Evolutionary conservation across 2,329 filamentous ascomycete genomes (phyloP).

Genomic region (Calonectria multiphialidica): DNA sequence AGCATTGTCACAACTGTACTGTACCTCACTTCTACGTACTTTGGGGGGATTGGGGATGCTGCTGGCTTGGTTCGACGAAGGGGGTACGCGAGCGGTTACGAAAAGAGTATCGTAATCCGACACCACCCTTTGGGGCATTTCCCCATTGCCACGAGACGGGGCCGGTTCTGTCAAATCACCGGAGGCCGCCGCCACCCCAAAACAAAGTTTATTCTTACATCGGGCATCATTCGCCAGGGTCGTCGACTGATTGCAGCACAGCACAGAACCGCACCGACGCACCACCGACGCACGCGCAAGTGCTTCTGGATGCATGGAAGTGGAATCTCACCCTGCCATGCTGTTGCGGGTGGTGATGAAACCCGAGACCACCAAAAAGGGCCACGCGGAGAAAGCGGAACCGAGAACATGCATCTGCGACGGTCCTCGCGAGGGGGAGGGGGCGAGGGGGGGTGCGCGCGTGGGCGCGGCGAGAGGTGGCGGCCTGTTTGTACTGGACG

Average conservation of each 20-base stretch:
- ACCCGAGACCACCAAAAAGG: background rate
- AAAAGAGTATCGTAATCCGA: background rate
- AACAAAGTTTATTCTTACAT: slow-evolving; percentile 10
- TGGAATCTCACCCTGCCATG: slow-evolving; percentile 16
- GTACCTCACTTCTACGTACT: background rate
- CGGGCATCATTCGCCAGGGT: background rate
- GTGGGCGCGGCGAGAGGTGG: background rate
- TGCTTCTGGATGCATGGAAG: slow-evolving; percentile 8
- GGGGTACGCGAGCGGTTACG: background rate
- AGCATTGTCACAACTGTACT: background rate
- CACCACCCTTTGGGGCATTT: background rate
- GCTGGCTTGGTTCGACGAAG: background rate
- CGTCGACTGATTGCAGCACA: background rate
- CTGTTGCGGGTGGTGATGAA: slow-evolving; percentile 9
- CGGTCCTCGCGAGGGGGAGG: background rate
- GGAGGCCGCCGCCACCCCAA: background rate
- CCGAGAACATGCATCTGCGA: slow-evolving; percentile 8
- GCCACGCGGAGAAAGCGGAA: slow-evolving; percentile 1
- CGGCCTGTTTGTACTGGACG: background rate
- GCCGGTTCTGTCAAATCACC: background rate
- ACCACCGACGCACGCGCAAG: no score
- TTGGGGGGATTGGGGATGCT: background rate
- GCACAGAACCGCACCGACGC: background rate
- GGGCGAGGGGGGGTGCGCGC: background rate
- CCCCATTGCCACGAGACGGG: background rate